Conservation (phyloP, 2,329 filamentous ascomycete species). For the Beauveria brongniartii region DNA sequence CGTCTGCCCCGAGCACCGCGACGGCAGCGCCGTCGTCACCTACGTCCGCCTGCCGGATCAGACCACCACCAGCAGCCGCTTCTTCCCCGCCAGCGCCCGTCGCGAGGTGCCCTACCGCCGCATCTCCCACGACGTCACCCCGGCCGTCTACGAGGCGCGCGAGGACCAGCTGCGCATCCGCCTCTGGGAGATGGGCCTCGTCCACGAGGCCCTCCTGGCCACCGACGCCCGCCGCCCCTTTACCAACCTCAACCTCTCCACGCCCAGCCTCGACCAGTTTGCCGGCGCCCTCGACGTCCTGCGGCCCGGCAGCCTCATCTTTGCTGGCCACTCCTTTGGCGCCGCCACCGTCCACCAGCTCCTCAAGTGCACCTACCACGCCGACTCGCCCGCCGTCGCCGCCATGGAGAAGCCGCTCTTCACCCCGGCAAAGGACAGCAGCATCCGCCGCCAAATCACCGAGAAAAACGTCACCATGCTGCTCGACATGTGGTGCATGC, state of each 20-base stretch:
- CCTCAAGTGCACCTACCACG: slow-evolving; percentile 71
- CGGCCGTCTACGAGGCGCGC: slow-evolving; percentile 57
- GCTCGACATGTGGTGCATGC: slow-evolving; percentile 75
- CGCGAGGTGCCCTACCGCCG: slow-evolving; percentile 38
- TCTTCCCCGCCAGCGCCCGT: slow-evolving; percentile 19
- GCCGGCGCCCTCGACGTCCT: slow-evolving; percentile 56
- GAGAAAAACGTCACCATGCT: slow-evolving; percentile 57
- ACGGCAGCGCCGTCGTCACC: slow-evolving; percentile 70
- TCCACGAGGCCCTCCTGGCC: slow-evolving; percentile 59
- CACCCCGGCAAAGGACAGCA: slow-evolving; percentile 44
- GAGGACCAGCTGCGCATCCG: slow-evolving; percentile 68
- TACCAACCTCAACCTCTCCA: slow-evolving; percentile 46
- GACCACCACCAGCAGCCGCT: slow-evolving; percentile 21
- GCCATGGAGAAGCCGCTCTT: slow-evolving; percentile 52
- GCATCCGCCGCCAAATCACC: slow-evolving; percentile 59
- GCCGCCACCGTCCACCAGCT: slow-evolving; percentile 67
- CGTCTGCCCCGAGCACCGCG: slow-evolving; percentile 73
- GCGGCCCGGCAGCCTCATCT: slow-evolving; percentile 63
- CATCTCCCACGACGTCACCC: slow-evolving; percentile 54
- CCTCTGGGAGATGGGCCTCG: slow-evolving; percentile 67
- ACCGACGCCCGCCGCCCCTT: slow-evolving; percentile 50
- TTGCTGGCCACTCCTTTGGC: slow-evolving; percentile 76
- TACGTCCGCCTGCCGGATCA: slow-evolving; percentile 56
- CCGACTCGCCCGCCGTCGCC: slow-evolving; percentile 36
- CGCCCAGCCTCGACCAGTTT: slow-evolving; percentile 49